Evolutionary conservation across 108 stramenopile genomes (phyloP).

Genomic region (Epithemia pelagica): DNA sequence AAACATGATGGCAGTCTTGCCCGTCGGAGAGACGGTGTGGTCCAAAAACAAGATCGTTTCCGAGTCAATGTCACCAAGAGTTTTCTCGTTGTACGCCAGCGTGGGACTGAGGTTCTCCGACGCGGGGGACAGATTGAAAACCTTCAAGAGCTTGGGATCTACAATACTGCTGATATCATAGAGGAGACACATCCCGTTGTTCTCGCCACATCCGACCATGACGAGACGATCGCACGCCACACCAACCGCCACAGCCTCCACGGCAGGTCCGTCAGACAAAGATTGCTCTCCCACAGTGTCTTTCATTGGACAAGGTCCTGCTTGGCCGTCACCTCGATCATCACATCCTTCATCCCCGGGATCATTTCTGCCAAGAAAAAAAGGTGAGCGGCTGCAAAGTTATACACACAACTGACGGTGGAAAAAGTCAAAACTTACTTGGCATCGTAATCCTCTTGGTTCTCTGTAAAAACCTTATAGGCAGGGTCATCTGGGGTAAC

Average conservation of each 20-base stretch:
- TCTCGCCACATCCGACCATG: constrained; percentile 14
- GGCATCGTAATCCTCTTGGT: constrained; percentile 28
- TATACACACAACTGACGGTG: background rate
- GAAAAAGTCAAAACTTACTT: constrained; percentile 20
- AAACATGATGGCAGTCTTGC: constrained; percentile 36
- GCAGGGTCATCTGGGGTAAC: constrained; percentile 16
- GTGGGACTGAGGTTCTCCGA: constrained; percentile 27
- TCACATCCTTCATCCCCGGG: constrained; percentile 21
- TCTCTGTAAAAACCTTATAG: background rate
- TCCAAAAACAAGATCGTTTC: constrained; percentile 34
- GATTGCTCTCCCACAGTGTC: constrained; percentile 20
- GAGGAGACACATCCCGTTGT: constrained; percentile 15
- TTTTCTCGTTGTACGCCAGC: constrained; percentile 33
- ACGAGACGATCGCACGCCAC: constrained; percentile 19
- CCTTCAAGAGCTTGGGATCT: constrained; percentile 15
- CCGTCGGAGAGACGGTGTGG: constrained; percentile 24
- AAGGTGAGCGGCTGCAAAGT: background rate
- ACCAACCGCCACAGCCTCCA: constrained; percentile 15
- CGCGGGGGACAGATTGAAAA: constrained; percentile 37
- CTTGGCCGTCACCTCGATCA: constrained; percentile 11
- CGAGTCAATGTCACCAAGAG: constrained; percentile 38
- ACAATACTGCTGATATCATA: constrained; percentile 20
- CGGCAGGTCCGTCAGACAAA: constrained; percentile 10
- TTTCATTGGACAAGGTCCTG: constrained; percentile 25
- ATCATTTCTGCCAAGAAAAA: constrained; percentile 17